phyloP scores from a whole-genome alignment of 495 filamentous ascomycete species.

The Cenococcum geophilum region DNA sequence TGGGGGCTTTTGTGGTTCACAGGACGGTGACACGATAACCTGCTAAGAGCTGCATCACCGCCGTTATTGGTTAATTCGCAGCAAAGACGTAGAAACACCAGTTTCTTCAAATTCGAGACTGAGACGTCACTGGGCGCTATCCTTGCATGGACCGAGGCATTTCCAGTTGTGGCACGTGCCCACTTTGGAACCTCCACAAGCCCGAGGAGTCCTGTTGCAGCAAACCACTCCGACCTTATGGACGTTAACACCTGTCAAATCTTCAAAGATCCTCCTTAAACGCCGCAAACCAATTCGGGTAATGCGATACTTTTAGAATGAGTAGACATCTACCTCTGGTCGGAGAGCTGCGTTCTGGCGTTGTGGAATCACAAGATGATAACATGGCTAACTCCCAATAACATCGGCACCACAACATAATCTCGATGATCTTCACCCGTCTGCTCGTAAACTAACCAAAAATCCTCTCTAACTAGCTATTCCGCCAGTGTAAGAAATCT shows the following conservation, averaged over 20 bases:
- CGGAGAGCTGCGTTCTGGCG: too few relatives aligned
- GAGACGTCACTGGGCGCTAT: background rate
- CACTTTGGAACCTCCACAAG: background rate
- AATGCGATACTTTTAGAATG: too few relatives aligned
- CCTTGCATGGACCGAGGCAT: background rate
- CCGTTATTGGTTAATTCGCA: background rate
- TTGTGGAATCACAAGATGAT: too few relatives aligned
- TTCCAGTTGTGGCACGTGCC: background rate
- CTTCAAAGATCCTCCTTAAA: background rate
- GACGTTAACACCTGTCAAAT: background rate
- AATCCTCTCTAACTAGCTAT: too few relatives aligned
- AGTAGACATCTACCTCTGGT: too few relatives aligned
- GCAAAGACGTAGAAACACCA: background rate
- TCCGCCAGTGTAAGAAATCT: too few relatives aligned
- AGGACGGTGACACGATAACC: background rate
- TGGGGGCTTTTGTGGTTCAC: background rate
- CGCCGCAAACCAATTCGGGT: background rate
- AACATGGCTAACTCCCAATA: too few relatives aligned
- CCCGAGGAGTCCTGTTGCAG: background rate
- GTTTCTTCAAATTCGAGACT: background rate
- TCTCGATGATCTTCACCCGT: too few relatives aligned
- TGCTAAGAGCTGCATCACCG: background rate
- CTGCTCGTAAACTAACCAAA: too few relatives aligned
- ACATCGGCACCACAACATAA: too few relatives aligned
- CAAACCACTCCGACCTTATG: background rate